Evolutionary conservation across 108 stramenopile genomes (phyloP).

Genomic region (Fragilariopsis cylindrus): DNA sequence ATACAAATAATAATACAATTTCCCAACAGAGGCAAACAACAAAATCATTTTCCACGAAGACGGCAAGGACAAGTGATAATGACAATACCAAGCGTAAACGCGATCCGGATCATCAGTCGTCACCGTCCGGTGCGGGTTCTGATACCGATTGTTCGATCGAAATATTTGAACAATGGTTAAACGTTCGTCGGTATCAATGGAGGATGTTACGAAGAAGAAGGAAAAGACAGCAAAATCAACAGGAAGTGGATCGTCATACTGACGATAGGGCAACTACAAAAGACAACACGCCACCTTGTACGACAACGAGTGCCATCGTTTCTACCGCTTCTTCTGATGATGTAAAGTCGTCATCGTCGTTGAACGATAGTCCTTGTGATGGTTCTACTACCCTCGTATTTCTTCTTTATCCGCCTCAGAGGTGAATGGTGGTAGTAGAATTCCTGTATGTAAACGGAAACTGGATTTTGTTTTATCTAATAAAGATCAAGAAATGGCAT

Average conservation of each 20-base stretch:
- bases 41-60: neutral
- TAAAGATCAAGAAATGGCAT: conserved; percentile 43
- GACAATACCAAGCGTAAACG: neutral
- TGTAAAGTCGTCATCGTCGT: too few species aligned
- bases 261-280: neutral
- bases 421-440: neutral
- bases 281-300: neutral
- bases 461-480: conserved; percentile 1
- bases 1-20: neutral
- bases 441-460: neutral
- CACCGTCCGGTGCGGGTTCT: conserved; percentile 6
- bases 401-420: conserved; percentile 9
- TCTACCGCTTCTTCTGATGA: too few species aligned
- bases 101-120: neutral
- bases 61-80: neutral
- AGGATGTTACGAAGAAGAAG: conserved; percentile 41
- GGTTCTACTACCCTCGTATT: neutral
- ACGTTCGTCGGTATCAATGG: conserved; percentile 74
- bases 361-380: neutral
- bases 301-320: neutral
- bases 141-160: neutral
- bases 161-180: conserved; percentile 62
- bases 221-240: conserved; percentile 46
- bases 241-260: neutral
- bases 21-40: neutral